Evolutionary conservation across 2,329 filamentous ascomycete species (phyloP).

Genomic region (Cladosporium sp.): DNA sequence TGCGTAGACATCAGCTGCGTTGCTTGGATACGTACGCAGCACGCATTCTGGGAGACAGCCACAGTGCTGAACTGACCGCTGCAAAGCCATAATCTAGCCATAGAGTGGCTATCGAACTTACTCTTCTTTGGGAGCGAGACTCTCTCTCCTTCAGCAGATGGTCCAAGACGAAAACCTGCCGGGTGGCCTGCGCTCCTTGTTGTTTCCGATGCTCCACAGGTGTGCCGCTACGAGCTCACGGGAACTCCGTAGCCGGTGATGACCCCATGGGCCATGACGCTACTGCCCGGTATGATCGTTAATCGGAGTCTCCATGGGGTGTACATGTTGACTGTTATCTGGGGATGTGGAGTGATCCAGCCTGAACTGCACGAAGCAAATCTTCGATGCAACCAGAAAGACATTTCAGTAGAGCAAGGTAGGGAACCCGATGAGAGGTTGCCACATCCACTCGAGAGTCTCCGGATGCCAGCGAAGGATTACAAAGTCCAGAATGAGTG

Average conservation of each 20-base stretch:
- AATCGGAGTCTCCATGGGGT: conserved; percentile 18
- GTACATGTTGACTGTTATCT: background rate
- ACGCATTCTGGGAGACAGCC: background rate
- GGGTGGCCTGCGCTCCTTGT: conserved; percentile 5
- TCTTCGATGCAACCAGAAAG: background rate
- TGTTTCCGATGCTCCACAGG: background rate
- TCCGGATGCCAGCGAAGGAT: background rate
- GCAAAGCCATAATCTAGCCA: background rate
- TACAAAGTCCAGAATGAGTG: background rate
- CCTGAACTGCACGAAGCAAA: background rate
- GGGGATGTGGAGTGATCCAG: background rate
- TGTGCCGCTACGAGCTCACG: background rate
- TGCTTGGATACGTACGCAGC: background rate
- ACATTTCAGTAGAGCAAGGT: background rate
- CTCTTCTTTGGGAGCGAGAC: too few relatives aligned
- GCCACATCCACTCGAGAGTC: background rate
- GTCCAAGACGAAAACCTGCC: background rate
- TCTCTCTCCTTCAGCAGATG: background rate
- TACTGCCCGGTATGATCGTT: background rate
- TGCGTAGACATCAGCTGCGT: conserved; percentile 10
- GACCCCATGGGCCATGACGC: conserved; percentile 7
- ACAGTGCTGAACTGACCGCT: background rate
- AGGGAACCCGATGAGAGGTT: background rate
- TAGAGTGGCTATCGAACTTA: background rate
- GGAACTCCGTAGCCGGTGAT: conserved; percentile 3